A percentile compares a stretch with the other conserved stretches of the same genome.
These are phyloP conservation scores for Vicia villosa DNA, from an alignment of 306 rosid species.

Conservation along the genomic window DNA sequence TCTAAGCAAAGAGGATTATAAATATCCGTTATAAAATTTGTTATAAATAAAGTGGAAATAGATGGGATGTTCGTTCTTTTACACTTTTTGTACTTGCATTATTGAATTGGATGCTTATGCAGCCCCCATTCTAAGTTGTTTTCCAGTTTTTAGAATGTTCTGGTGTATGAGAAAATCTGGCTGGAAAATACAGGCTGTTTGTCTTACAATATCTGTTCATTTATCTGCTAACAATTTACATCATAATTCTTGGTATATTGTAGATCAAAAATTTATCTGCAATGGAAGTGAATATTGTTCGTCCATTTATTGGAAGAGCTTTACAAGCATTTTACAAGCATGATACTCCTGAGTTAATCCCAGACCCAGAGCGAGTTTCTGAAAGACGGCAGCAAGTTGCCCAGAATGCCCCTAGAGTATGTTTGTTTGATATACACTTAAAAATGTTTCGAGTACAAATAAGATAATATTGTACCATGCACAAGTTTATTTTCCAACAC, in stretches of 20 bases:
- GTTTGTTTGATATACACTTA: constrained; percentile 33
- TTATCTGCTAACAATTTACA: constrained; percentile 19
- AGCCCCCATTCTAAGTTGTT: constrained; percentile 12
- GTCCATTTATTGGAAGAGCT: constrained; percentile 92
- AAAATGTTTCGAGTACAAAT: neutral
- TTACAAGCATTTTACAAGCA: constrained; percentile 89
- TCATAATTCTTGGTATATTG: constrained; percentile 25
- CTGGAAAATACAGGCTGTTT: neutral
- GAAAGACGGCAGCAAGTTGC: constrained; percentile 65
- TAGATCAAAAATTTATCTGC: constrained; percentile 92
- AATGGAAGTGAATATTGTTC: constrained; percentile 96
- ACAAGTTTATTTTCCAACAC: too few species aligned
- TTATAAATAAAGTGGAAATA: neutral
- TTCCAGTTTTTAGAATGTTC: constrained; percentile 11
- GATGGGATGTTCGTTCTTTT: neutral
- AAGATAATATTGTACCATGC: too few species aligned
- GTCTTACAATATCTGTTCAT: constrained; percentile 15
- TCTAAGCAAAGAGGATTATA: neutral
- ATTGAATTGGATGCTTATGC: constrained; percentile 10
- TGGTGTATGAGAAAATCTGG: constrained; percentile 7
- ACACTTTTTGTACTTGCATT: neutral
- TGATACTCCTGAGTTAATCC: constrained; percentile 83
- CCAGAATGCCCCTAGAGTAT: constrained; percentile 74
- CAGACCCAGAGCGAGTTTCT: constrained; percentile 76
- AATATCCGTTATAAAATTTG: constrained; percentile 4